Evolutionary conservation across 768 basidiomycete genomes (phyloP), one percentile per base, ranked within the genome.

Genomic region (Mycena floridula): DNA sequence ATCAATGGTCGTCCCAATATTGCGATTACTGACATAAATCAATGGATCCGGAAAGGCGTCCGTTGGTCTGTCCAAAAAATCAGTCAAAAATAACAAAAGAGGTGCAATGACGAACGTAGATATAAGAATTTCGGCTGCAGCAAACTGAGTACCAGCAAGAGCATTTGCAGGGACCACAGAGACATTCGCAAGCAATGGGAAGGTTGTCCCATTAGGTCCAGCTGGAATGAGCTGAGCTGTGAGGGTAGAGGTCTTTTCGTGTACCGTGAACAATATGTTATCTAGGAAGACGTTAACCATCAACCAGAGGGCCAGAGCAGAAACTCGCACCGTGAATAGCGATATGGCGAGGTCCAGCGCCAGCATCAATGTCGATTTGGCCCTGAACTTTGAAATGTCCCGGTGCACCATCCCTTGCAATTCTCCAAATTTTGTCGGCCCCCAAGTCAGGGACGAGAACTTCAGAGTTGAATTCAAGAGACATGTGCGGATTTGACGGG

Each of bases 391-490:
- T 60, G 61, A 69, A 85, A 3, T 65, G 55, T 0, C 74, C 73
- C 0, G 73, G 59, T 6, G 59, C 49, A 0, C 65, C 63, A 40
- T 71, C 59, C 37, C 70, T 62, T 32, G 65, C 69, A 3, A 86
- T 65, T 28, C 85, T 68, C 82, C 84, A 88, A 44, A 86, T 76
- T 46, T 69, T 81, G 60, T 87, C 84, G 1, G 60, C 74, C 22
- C 85, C 84, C 57, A 84, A 64, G 61, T 85, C 85, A 0, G 83
- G 75, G 7, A 86, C 66, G 50, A 85, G 69, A 7, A 87, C 54
- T 51, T 86, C 83, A 7, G 54, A 55, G 5, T 66, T 65, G 53
- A 77, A 65, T 59, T 82, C 70, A 24, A 81, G 59, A 0, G 73
- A 68, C 81, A 82, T 81, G 56, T 86, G 85, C 9, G 85, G 83